Percentiles rank a stretch among this genome's conserved stretches.
phyloP scores from a whole-genome alignment of 1,139 yeast genomes.

The Dujonia santamariae region DNA sequence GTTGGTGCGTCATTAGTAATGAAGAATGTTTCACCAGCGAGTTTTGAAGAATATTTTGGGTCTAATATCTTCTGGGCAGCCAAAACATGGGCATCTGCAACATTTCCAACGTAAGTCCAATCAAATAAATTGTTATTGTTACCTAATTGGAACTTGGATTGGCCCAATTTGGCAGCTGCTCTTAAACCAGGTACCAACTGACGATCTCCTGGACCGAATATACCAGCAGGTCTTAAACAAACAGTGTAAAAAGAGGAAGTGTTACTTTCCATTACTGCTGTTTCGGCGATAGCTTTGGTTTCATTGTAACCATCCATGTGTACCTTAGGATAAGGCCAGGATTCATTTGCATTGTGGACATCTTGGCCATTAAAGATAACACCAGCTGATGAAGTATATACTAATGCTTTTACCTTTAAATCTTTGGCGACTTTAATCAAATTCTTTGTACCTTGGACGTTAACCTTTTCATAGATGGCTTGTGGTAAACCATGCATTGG shows the following conservation, averaged over 20 bases:
- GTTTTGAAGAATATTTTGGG: constrained; percentile 31
- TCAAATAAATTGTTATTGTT: constrained; percentile 91
- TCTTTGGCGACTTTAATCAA: constrained; percentile 64
- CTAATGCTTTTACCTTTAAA: constrained; percentile 59
- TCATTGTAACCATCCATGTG: constrained; percentile 98
- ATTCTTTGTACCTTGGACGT: constrained; percentile 83
- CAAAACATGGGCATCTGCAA: constrained; percentile 92
- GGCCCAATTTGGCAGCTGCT: constrained; percentile 78
- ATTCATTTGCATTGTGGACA: constrained; percentile 85
- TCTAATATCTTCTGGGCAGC: constrained; percentile 77
- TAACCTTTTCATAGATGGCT: constrained; percentile 81
- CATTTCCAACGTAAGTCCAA: constrained; percentile 99
- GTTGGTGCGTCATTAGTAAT: constrained; percentile 93
- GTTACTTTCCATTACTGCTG: constrained; percentile 71
- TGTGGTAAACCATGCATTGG: constrained; percentile 89
- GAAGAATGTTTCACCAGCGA: constrained; percentile 87
- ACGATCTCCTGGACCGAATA: constrained; percentile 98
- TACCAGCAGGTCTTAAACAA: constrained; percentile 95
- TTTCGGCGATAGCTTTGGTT: constrained; percentile 92
- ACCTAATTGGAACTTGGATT: constrained; percentile 90
- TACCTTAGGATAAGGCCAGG: constrained; percentile 85
- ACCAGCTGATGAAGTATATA: constrained; percentile 96
- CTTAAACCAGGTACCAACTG: constrained; percentile 93
- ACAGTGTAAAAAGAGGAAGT: constrained; percentile 63
- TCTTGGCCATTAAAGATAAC: constrained; percentile 94